A percentile compares a stretch with the other conserved stretches of the same genome.
Conservation (phyloP, 2,329 filamentous ascomycete species). For the Aphanoascus verrucosus region DNA sequence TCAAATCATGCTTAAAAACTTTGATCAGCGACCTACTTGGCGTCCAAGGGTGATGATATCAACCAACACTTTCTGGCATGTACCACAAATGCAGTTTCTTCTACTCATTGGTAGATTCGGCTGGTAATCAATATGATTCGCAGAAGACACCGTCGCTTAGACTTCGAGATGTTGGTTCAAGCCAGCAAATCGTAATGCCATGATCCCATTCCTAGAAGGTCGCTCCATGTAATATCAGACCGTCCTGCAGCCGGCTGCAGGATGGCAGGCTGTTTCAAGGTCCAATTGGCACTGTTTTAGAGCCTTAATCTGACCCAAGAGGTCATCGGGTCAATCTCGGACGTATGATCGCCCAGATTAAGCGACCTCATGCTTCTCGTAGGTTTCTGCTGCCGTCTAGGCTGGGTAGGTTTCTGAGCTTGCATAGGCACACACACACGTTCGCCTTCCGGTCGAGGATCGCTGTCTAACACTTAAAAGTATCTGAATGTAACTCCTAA, state of each 20-base stretch:
- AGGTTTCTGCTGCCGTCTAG: not conserved
- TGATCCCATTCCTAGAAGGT: not conserved
- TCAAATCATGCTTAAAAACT: slow-evolving; percentile 6
- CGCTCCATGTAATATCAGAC: not conserved
- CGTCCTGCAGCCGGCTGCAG: slow-evolving; percentile 2
- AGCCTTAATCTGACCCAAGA: not conserved
- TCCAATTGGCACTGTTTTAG: not conserved
- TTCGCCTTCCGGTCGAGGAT: not conserved
- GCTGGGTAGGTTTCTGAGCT: not conserved
- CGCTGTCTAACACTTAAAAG: not conserved
- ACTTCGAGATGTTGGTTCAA: not conserved
- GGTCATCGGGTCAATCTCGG: slow-evolving; percentile 5
- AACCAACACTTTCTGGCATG: slow-evolving; percentile 3
- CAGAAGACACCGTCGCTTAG: not conserved
- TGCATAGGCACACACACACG: not conserved
- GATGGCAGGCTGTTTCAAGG: not conserved
- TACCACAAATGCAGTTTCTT: not conserved
- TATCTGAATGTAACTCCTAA: slow-evolving; percentile 2
- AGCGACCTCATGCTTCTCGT: not conserved
- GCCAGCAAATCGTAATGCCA: not conserved
- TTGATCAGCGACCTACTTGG: slow-evolving; percentile 5
- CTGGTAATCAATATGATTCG: not conserved
- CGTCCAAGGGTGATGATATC: not conserved
- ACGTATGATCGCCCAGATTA: not conserved
- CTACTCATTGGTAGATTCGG: slow-evolving; percentile 8